phyloP scores from a whole-genome alignment of 179 eudicot species.

The Beta macrorhiza region DNA sequence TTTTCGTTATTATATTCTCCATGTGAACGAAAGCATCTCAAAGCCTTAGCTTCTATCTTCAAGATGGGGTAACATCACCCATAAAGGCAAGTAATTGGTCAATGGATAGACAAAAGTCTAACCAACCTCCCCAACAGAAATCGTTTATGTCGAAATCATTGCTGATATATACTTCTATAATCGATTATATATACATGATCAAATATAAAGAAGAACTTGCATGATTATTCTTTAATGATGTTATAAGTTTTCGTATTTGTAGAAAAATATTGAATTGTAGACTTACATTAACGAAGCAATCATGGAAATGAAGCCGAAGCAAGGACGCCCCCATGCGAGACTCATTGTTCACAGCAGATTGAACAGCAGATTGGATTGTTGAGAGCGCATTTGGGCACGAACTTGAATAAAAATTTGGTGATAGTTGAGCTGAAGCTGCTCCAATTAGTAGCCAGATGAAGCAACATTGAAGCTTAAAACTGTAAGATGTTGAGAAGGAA shows the following conservation, averaged over 20 bases:
- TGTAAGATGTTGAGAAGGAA: neutral
- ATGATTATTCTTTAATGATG: too few relatives aligned
- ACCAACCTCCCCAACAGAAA: too few relatives aligned
- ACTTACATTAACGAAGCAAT: slow-evolving; percentile 46
- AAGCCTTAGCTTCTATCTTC: too few relatives aligned
- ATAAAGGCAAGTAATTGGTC: too few relatives aligned
- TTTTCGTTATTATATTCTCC: too few relatives aligned
- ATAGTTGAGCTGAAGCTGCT: slow-evolving; percentile 44
- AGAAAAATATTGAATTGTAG: neutral
- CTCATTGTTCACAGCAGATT: slow-evolving; percentile 52
- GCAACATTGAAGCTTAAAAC: neutral
- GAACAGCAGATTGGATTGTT: slow-evolving; percentile 42
- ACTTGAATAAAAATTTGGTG: slow-evolving; percentile 45
- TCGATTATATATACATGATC: too few relatives aligned
- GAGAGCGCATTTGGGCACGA: slow-evolving; percentile 48
- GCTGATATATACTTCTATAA: too few relatives aligned
- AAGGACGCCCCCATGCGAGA: slow-evolving; percentile 78
- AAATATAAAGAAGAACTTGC: too few relatives aligned
- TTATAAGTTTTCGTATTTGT: neutral
- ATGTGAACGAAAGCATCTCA: too few relatives aligned
- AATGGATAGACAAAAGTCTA: too few relatives aligned
- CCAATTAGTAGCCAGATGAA: neutral
- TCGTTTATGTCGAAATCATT: too few relatives aligned
- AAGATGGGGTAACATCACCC: too few relatives aligned
- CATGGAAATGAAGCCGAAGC: slow-evolving; percentile 67